Evolutionary conservation across 371 early-diverging fungal species (phyloP), one percentile per base, ranked within the genome.

Genomic region (Saksenaea oblongispora): DNA sequence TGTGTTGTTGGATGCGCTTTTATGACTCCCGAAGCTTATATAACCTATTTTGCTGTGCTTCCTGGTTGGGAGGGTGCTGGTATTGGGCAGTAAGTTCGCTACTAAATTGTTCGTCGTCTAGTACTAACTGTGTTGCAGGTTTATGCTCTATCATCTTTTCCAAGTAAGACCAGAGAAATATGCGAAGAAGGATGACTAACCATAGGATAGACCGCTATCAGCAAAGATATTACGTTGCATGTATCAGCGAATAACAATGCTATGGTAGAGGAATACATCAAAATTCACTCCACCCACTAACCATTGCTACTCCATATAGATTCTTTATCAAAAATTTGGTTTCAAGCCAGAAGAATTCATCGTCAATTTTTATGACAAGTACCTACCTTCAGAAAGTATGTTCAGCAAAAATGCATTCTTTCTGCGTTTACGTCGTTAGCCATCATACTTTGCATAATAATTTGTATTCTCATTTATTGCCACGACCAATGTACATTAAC

Each of bases 261-360:
- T n/a, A 92, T 96, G 96, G 89, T 94, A 78, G 56, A 57, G 39
- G 17, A 34, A 17, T 14, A 10, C 27, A 15, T 31, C 7, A 41
- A 18, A 27, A 24, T 11, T 54, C 17, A 9, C 18, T 27, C 8
- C 34, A 15, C 24, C 13, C 15, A 34, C 15, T 58, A 24, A 58
- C 5, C 5, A n/a, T 15, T 36, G 31, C 31, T 31, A 31, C 31
- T 27, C 17, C 61, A 13, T 26, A 1, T 66, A 90, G 93, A 84
- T 94, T 47, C 80, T 97, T 58, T 97, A 97, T 73, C 96, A 97
- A 72, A 90, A 87, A 66, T 91, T 97, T 75, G 96, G 97, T 0
- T 97, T 97, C 75, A 97, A 97, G 71, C 92, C 95, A 1, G 97
- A 97, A 63, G 89, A 91, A 64, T 97, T 93, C 66, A 83, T 93